Base-by-base conservation (phyloP, 2,329 filamentous ascomycete species). In the Aspergillus nomiae region DNA sequence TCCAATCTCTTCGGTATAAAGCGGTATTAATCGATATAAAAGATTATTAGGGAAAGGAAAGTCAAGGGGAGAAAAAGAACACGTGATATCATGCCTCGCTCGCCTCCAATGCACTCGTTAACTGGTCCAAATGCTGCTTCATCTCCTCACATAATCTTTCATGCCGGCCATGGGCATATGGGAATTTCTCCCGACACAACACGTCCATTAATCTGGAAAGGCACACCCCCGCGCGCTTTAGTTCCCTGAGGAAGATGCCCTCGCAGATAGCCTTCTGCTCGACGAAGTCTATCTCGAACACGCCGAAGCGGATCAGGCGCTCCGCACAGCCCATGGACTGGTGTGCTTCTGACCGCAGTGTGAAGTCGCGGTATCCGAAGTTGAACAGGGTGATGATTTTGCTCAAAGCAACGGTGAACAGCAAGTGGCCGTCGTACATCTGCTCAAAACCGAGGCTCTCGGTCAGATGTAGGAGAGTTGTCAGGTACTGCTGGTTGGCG, bases 321-420 rank as follows among this genome's bases (percentile, higher is more conserved):
- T 61, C 59, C 8, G 50, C 45, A 14, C 45, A 51, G 38, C 56
- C 50, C 16, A 61, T 51, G 32, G 36, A 38, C 14, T 61, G 55
- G 12, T 60, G 59, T 1, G 60, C 26, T 8, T 67, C 59, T 41
- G 63, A 55, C 19, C 57, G 59, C 5, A 54, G 53, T 9, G 57
- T 28, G 32, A 63, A 60, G 11, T 67, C 63, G 7, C 50, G 51
- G 34, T 65, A 67, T 4, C 61, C 65, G 10, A 63, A 30, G 16
- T 41, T 48, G 36, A 65, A 59, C 10, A 67, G 57, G 21, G 51
- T 36, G 41, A 63, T 53, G 16, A 67, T 59, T 32, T 65, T 67
- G 45, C 60, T 62, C 43, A 67, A 24, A 3, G 65, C 63, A 14
- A 67, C 63, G 3, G 61, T 60, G 59, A 65, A 67, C 19, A 67